Evolutionary conservation across 2,329 filamentous ascomycete genomes (phyloP).

Genomic region (Phialophora chinensis): DNA sequence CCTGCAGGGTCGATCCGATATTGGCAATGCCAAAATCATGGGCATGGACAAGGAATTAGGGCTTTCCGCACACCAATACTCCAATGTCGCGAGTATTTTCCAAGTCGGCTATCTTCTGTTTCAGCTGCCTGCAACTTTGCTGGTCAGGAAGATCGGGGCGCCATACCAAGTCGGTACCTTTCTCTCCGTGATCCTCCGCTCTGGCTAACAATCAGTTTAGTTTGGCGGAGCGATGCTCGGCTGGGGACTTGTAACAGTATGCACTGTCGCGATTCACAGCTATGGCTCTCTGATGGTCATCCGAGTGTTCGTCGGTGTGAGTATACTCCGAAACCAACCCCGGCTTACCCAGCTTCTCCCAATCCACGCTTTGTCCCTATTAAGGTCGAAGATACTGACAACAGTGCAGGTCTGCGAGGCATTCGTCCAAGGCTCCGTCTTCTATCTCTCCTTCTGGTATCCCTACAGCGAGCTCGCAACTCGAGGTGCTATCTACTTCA

Average conservation of each 20-base stretch:
- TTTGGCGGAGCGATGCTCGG: slow-evolving; percentile 19
- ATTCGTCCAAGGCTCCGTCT: slow-evolving; percentile 18
- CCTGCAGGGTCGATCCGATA: slow-evolving; percentile 14
- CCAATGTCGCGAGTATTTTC: slow-evolving; percentile 18
- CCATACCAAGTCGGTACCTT: slow-evolving; percentile 11
- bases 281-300: slow-evolving; percentile 18
- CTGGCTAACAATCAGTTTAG: neutral
- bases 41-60: slow-evolving; percentile 24
- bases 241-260: slow-evolving; percentile 17
- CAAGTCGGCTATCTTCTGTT: slow-evolving; percentile 21
- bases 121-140: slow-evolving; percentile 14
- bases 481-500: slow-evolving; percentile 54
- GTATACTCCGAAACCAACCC: neutral
- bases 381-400: neutral
- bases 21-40: slow-evolving; percentile 25
- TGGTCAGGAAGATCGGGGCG: slow-evolving; percentile 17
- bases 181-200: neutral
- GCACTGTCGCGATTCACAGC: slow-evolving; percentile 18
- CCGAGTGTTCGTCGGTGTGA: slow-evolving; percentile 9
- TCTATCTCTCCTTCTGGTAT: slow-evolving; percentile 24
- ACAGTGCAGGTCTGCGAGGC: slow-evolving; percentile 7
- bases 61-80: slow-evolving; percentile 15
- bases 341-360: neutral
- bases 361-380: neutral
- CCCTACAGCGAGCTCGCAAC: slow-evolving; percentile 32